Percentiles rank a stretch among this genome's conserved stretches.
These are phyloP conservation scores for Backusella parvicylindrica DNA, from an alignment of 192 early-diverging fungal genomes.

Conservation along the genomic window DNA sequence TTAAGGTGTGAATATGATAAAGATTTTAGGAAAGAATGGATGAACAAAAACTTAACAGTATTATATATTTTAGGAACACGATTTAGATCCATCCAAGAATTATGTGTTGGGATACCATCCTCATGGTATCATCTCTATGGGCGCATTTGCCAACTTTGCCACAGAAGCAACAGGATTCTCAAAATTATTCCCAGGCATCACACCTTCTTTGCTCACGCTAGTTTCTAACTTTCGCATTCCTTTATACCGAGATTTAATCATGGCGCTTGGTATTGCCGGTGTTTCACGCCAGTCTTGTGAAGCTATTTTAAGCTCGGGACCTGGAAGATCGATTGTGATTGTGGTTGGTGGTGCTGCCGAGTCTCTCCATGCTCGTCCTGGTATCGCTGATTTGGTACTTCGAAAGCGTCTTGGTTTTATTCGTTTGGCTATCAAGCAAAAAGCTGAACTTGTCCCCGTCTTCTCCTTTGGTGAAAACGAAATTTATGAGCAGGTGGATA, in stretches of 20 bases:
- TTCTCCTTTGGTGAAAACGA: slow-evolving; percentile 96
- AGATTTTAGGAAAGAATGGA: not conserved
- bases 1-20: slow-evolving; percentile 49
- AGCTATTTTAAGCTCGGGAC: slow-evolving; percentile 67
- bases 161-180: slow-evolving; percentile 79
- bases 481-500: slow-evolving; percentile 76
- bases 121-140: slow-evolving; percentile 85
- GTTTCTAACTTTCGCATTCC: slow-evolving; percentile 81
- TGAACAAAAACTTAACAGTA: not conserved
- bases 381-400: slow-evolving; percentile 65
- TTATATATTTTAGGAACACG: slow-evolving; percentile 52
- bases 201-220: slow-evolving; percentile 77
- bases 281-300: slow-evolving; percentile 77
- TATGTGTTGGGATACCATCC: slow-evolving; percentile 95
- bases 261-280: slow-evolving; percentile 75
- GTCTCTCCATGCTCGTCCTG: slow-evolving; percentile 64
- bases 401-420: slow-evolving; percentile 88
- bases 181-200: slow-evolving; percentile 74
- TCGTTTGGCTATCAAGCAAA: slow-evolving; percentile 77
- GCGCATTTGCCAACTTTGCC: slow-evolving; percentile 78
- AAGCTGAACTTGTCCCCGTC: slow-evolving; percentile 79
- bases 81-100: slow-evolving; percentile 77
- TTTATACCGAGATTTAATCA: slow-evolving; percentile 78
- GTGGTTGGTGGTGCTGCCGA: slow-evolving; percentile 94
- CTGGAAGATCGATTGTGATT: slow-evolving; percentile 68